These are phyloP conservation scores for Yamagishiella unicocca DNA, from an alignment of 139 green algal genomes.

Conservation along the genomic window DNA sequence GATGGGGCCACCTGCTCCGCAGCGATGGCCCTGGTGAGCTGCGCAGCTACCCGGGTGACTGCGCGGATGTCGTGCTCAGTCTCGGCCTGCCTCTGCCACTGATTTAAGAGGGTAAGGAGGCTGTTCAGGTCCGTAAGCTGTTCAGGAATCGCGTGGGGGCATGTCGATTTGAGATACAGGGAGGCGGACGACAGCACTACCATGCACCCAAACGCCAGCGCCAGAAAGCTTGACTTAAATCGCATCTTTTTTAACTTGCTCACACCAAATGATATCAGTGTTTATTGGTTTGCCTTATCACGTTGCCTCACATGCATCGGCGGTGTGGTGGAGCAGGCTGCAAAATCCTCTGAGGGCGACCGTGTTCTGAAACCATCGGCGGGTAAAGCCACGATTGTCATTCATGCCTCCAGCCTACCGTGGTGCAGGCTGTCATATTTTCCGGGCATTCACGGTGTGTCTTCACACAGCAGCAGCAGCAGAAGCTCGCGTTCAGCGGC, in stretches of 20 bases:
- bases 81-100: neutral
- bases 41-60: neutral
- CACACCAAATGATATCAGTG: too few species aligned
- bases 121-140: neutral
- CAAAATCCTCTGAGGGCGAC: too few species aligned
- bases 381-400: too few species aligned
- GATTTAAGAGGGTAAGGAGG: neutral
- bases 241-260: neutral
- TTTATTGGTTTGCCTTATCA: neutral
- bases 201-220: neutral
- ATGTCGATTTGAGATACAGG: neutral
- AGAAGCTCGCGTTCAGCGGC: too few species aligned
- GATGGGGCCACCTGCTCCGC: neutral
- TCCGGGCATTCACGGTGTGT: too few species aligned
- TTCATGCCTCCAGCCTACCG: too few species aligned
- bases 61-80: neutral
- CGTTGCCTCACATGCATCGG: too few species aligned
- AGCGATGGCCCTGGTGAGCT: conserved; percentile 17
- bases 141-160: neutral
- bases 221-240: neutral
- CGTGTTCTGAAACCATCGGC: too few species aligned
- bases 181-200: neutral
- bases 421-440: too few species aligned
- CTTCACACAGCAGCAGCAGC: too few species aligned
- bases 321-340: too few species aligned